phyloP scores from a whole-genome alignment of 805 yeast species.

The Wickerhamomyces chaumierensis region DNA sequence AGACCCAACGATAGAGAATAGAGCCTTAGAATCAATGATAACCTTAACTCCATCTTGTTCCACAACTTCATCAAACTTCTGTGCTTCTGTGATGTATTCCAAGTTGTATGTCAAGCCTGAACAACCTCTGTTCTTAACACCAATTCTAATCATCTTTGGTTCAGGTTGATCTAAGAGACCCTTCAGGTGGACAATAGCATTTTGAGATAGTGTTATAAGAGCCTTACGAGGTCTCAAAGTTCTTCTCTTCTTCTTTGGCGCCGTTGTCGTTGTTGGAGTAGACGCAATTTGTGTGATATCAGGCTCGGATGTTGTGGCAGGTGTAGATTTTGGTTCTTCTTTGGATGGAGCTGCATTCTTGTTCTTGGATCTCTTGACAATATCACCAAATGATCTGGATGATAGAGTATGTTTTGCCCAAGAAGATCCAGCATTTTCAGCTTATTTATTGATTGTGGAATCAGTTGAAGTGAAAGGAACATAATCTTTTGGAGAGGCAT shows the following conservation, averaged over 20 bases:
- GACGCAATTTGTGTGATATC: constrained; percentile 1
- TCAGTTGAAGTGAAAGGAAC: neutral
- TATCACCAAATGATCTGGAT: constrained; percentile 18
- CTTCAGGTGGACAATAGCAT: constrained; percentile 63
- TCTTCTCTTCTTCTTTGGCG: constrained; percentile 38
- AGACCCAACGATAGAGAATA: constrained; percentile 90
- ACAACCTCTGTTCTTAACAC: constrained; percentile 94
- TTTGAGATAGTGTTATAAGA: constrained; percentile 66
- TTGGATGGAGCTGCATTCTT: constrained; percentile 6
- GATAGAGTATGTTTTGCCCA: constrained; percentile 20
- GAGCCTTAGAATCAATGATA: constrained; percentile 88
- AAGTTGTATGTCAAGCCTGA: constrained; percentile 88
- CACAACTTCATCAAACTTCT: constrained; percentile 90
- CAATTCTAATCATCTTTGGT: constrained; percentile 83
- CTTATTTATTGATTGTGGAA: neutral
- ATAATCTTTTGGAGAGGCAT: neutral
- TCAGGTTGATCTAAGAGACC: constrained; percentile 66
- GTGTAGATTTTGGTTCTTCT: constrained; percentile 5
- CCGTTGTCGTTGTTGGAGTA: constrained; percentile 13
- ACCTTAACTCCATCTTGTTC: constrained; percentile 92
- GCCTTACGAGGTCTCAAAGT: constrained; percentile 81
- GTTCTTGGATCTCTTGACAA: constrained; percentile 10
- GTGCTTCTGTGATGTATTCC: constrained; percentile 82
- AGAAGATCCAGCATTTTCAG: constrained; percentile 1
- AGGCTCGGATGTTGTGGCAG: constrained; percentile 1